phyloP scores from a whole-genome alignment of 2,329 filamentous ascomycete genomes.

The Aspergillus sp. region DNA sequence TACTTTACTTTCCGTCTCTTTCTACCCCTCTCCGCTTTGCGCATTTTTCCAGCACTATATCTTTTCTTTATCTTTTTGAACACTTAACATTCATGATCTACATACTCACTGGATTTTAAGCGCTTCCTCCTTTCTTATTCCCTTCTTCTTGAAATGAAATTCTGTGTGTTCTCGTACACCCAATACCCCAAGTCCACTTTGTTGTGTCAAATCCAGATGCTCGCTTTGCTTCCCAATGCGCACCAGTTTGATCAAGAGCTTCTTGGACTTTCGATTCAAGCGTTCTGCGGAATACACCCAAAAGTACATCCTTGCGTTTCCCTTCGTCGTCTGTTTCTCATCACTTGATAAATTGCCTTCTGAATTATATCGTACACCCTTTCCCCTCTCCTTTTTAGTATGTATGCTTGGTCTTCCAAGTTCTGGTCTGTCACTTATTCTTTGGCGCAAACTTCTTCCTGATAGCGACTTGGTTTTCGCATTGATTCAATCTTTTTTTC shows the following conservation, averaged over 20 bases:
- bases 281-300: slow-evolving; percentile 33
- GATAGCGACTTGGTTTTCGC: slow-evolving; percentile 22
- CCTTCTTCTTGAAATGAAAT: slow-evolving; percentile 44
- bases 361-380: slow-evolving; percentile 22
- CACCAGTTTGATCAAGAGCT: slow-evolving; percentile 28
- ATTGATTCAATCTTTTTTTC: slow-evolving; percentile 2
- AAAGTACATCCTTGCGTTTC: slow-evolving; percentile 32
- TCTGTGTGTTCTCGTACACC: slow-evolving; percentile 40
- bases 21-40: slow-evolving; percentile 19
- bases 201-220: slow-evolving; percentile 32
- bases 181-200: slow-evolving; percentile 44
- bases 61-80: slow-evolving; percentile 18
- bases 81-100: slow-evolving; percentile 21
- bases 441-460: slow-evolving; percentile 10
- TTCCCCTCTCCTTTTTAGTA: slow-evolving; percentile 12
- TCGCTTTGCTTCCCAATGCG: slow-evolving; percentile 27
- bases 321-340: slow-evolving; percentile 16
- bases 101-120: slow-evolving; percentile 38
- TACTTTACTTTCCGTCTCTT: slow-evolving; percentile 13
- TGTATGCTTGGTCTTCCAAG: slow-evolving; percentile 17
- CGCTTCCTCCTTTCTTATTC: slow-evolving; percentile 34
- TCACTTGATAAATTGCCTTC: slow-evolving; percentile 19
- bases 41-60: slow-evolving; percentile 18
- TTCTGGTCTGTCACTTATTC: slow-evolving; percentile 13
- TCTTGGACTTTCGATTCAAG: slow-evolving; percentile 32